phyloP scores from a whole-genome alignment of 2,329 filamentous ascomycete species.

The Periconia digitata region DNA sequence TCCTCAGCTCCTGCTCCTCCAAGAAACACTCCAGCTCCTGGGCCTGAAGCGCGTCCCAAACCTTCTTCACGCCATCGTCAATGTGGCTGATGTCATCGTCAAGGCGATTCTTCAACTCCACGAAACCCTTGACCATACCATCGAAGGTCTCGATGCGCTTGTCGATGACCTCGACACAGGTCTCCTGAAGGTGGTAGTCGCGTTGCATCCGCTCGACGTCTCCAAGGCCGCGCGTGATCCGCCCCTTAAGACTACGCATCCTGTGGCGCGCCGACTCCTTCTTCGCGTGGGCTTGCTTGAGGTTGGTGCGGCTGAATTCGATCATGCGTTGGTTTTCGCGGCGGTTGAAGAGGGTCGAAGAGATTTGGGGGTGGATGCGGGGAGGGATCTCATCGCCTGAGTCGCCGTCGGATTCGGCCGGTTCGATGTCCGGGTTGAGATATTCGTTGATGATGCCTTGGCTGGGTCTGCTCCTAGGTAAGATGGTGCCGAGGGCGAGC shows the following conservation, averaged over 20 bases:
- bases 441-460: conserved; percentile 3
- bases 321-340: background rate
- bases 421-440: background rate
- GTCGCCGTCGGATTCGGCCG: conserved; percentile 5
- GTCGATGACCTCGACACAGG: background rate
- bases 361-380: background rate
- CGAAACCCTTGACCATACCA: background rate
- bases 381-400: conserved; percentile 11
- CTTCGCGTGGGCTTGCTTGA: background rate
- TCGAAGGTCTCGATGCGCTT: background rate
- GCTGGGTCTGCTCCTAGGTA: background rate
- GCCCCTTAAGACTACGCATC: background rate
- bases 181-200: background rate
- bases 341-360: background rate
- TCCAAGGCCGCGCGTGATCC: background rate
- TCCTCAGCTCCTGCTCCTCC: too few relatives aligned
- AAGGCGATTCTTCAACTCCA: background rate
- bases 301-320: background rate
- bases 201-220: background rate
- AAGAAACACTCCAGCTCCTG: too few relatives aligned
- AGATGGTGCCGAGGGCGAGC: background rate
- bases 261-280: background rate
- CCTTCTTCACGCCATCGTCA: background rate
- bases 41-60: background rate
- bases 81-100: background rate